Percentiles rank a stretch among this genome's conserved stretches.
phyloP scores from a whole-genome alignment of 768 basidiomycete species.

The Harrya chromipes region DNA sequence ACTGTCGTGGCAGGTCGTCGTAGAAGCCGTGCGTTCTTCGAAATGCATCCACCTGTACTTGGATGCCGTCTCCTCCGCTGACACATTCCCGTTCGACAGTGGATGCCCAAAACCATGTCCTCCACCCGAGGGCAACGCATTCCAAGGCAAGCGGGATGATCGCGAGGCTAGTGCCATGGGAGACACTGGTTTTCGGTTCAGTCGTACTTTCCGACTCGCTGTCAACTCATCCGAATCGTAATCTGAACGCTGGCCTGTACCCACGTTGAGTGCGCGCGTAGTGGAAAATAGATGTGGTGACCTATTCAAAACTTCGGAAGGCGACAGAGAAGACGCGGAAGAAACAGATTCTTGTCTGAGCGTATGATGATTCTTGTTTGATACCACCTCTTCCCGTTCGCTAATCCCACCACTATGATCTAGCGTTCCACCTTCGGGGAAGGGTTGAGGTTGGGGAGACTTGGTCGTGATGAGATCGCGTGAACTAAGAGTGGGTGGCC shows the following conservation, averaged over 20 bases:
- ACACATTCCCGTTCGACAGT: conserved; percentile 16
- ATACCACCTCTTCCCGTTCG: conserved; percentile 51
- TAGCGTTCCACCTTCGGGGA: conserved; percentile 32
- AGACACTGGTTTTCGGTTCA: conserved; percentile 67
- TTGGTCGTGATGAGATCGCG: conserved; percentile 38
- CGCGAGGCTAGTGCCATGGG: conserved; percentile 64
- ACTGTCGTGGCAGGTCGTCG: conserved; percentile 8
- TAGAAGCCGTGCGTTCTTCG: conserved; percentile 10
- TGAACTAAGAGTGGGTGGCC: conserved; percentile 63
- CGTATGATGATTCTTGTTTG: conserved; percentile 32
- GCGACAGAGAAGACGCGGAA: conserved; percentile 60
- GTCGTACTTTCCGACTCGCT: conserved; percentile 53
- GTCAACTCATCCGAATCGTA: conserved; percentile 52
- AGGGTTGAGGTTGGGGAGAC: conserved; percentile 18
- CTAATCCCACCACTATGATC: conserved; percentile 23
- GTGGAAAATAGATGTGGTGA: conserved; percentile 24
- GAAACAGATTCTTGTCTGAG: conserved; percentile 58
- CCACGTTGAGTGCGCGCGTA: conserved; percentile 9
- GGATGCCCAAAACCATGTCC: conserved; percentile 26
- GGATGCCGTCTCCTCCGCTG: conserved; percentile 18
- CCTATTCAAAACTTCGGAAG: conserved; percentile 45
- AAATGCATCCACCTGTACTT: conserved; percentile 32
- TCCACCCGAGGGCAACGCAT: conserved; percentile 39
- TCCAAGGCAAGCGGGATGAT: conserved; percentile 34
- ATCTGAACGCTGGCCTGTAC: conserved; percentile 40